Conservation (phyloP, 257 asterid species). For the Plantago ovata region DNA sequence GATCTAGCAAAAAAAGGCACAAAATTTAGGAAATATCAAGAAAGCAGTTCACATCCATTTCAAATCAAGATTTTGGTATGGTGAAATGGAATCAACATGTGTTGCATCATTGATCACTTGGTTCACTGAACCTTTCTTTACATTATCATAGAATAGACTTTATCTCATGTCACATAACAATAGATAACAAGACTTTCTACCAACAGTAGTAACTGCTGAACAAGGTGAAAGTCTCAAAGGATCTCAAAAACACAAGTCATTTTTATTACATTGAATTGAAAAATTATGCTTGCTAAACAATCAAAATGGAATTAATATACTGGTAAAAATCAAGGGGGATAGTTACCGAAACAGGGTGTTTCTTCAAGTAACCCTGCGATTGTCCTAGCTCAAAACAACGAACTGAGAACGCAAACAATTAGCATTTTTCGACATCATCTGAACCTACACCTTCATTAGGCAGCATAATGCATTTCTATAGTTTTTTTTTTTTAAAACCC, state of each 20-base stretch:
- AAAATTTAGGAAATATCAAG: constrained; percentile 4
- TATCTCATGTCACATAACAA: constrained; percentile 28
- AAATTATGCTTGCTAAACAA: constrained; percentile 18
- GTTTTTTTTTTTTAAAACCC: constrained; percentile 32
- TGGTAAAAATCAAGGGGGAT: constrained; percentile 25
- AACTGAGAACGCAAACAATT: constrained; percentile 31
- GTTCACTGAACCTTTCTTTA: constrained; percentile 13
- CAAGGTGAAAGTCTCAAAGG: background rate
- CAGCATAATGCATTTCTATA: constrained; percentile 28
- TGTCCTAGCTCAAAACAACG: constrained; percentile 40
- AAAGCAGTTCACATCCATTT: constrained; percentile 6
- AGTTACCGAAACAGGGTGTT: constrained; percentile 30
- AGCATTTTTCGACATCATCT: constrained; percentile 26
- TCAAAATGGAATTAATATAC: constrained; percentile 23
- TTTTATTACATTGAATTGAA: constrained; percentile 14
- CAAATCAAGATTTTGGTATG: constrained; percentile 28
- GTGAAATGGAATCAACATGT: constrained; percentile 11
- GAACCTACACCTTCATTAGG: constrained; percentile 30
- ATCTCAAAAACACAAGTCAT: background rate
- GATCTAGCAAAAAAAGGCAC: constrained; percentile 9
- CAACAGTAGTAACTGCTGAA: background rate
- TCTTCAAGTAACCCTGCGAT: constrained; percentile 29
- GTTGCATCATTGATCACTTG: constrained; percentile 30
- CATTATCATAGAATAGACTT: constrained; percentile 22
- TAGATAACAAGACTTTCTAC: background rate